Evolutionary conservation across 1,284 basidiomycete species (phyloP), one percentile per base, ranked within the genome.

Genomic region (Vanrija humicola): DNA sequence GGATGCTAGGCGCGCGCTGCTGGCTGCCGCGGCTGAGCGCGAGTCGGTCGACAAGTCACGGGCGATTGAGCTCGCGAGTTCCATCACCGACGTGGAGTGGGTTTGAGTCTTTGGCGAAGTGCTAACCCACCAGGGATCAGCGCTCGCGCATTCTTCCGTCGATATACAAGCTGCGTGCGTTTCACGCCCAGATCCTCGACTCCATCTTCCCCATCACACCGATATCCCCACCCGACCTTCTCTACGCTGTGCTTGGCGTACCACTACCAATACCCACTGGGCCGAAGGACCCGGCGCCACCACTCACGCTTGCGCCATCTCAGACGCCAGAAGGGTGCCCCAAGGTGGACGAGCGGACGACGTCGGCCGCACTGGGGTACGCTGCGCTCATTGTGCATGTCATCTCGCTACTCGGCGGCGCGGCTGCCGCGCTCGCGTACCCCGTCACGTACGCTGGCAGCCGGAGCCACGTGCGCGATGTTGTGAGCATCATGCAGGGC

Each of bases 401-500:
- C 14, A 79, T 96, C 46, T 84, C 89, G 0, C 81, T 82, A n/a
- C 90, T 95, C 64, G 78, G 88, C 58, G 86, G 59, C 16, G 40
- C 54, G 9, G 62, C 57, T 2, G 38, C 63, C 57, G 79, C 81
- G n/a, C 77, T 96, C 43, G 82, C 89, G 8, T 97, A 97, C 78
- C 90, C 92, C 25, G 82, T 97, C 54, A 92, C 88, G 23, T 93
- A 85, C 70, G 82, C 90, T 49, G 91, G 90, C 6, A 94, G 90
- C 63, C 81, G 88, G 55, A 94, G 90, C 74, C 76, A 92, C 61
- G 89, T 97, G 57, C 84, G 85, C 66, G 93, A 97, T 78, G 87
- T 86, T 12, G 93, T 96, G 52, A 91, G 89, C 54, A 86, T 87
- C 7, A 95, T 97, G 87, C 86, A 92, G 62, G 93, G 94, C 2